These are phyloP conservation scores for Suillus decipiens DNA, from an alignment of 768 basidiomycete genomes.

Conservation along the genomic window DNA sequence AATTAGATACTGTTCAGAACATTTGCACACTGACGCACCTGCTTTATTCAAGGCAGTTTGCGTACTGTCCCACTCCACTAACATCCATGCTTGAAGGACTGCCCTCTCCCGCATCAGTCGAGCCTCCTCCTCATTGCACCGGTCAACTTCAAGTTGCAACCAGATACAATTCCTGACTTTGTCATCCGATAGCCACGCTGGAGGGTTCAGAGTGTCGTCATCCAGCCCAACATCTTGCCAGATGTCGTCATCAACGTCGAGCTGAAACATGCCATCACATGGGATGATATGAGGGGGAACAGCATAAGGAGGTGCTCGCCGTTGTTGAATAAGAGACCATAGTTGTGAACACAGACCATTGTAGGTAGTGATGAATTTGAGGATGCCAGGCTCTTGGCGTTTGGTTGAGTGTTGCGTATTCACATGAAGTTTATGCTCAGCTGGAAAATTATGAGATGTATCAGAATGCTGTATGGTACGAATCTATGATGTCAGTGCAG, in stretches of 20 bases:
- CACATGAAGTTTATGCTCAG: constrained; percentile 27
- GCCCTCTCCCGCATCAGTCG: neutral
- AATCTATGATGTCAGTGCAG: too few relatives aligned
- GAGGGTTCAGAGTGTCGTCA: neutral
- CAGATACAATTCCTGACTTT: neutral
- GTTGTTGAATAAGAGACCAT: neutral
- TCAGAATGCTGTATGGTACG: too few relatives aligned
- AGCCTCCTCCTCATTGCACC: neutral
- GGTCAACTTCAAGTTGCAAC: neutral
- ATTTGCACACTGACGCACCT: too few relatives aligned
- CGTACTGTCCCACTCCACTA: too few relatives aligned
- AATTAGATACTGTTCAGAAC: too few relatives aligned
- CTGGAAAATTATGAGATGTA: constrained; percentile 7
- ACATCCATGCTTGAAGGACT: too few relatives aligned
- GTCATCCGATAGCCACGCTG: neutral
- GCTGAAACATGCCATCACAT: neutral
- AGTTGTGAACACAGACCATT: neutral
- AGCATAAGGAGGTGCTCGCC: neutral
- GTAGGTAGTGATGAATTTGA: neutral
- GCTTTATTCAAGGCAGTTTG: too few relatives aligned
- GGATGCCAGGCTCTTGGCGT: constrained; percentile 18
- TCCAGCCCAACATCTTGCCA: neutral
- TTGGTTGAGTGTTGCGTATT: constrained; percentile 30
- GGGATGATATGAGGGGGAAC: neutral
- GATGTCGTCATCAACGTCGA: neutral